Conservation (phyloP, 2,329 filamentous ascomycete genomes). For the Aspergillus quadrilineatus region DNA sequence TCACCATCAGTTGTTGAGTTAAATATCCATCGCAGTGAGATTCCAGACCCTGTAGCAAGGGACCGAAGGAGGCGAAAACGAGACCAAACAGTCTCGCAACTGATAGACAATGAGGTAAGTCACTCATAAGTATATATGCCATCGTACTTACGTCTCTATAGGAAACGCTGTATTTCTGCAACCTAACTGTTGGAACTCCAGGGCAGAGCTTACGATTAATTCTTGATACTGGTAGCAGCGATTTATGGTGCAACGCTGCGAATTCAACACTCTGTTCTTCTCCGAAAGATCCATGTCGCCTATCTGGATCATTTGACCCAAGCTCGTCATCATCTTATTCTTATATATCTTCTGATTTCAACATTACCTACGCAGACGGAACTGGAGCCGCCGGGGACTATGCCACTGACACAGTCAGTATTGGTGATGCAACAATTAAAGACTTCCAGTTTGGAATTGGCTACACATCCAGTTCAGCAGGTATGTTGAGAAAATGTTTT, state of each 20-base stretch:
- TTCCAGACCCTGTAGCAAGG: conserved; percentile 47
- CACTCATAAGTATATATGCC: not conserved
- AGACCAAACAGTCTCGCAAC: conserved; percentile 42
- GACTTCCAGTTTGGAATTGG: conserved; percentile 62
- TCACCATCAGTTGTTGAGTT: conserved; percentile 50
- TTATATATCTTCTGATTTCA: conserved; percentile 73
- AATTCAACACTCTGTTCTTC: conserved; percentile 51
- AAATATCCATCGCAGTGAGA: conserved; percentile 51
- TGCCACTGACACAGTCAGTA: conserved; percentile 66
- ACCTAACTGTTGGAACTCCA: conserved; percentile 59
- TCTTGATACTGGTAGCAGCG: conserved; percentile 63
- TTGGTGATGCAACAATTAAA: conserved; percentile 52
- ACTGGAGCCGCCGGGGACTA: conserved; percentile 77
- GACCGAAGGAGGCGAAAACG: conserved; percentile 48
- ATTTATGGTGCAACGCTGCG: conserved; percentile 60
- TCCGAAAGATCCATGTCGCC: conserved; percentile 42
- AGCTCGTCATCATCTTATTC: conserved; percentile 71
- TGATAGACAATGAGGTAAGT: conserved; percentile 55
- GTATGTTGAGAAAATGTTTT: conserved; percentile 23
- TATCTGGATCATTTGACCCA: conserved; percentile 53
- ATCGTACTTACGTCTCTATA: conserved; percentile 17
- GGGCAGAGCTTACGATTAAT: conserved; percentile 55
- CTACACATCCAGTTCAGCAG: conserved; percentile 52
- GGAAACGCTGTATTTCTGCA: conserved; percentile 60
- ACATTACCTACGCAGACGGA: conserved; percentile 84